Evolutionary conservation across 768 basidiomycete species (phyloP).

Genomic region (Boletus barrowsii): DNA sequence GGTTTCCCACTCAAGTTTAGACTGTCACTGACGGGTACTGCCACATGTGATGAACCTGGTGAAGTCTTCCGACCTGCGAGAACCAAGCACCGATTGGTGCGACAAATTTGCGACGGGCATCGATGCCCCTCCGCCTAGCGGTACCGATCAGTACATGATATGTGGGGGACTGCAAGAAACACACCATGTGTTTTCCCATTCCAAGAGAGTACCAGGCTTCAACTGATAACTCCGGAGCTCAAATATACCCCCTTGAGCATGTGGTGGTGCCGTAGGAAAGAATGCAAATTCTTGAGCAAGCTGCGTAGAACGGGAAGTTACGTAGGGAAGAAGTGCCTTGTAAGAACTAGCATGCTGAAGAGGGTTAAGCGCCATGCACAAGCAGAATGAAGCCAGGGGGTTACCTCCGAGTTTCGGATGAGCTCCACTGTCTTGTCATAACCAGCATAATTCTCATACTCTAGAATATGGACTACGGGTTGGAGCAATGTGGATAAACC

Average conservation of each 20-base stretch:
- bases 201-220: constrained; percentile 84
- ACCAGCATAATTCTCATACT: constrained; percentile 92
- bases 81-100: constrained; percentile 91
- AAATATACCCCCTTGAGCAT: constrained; percentile 84
- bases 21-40: constrained; percentile 76
- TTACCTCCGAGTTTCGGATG: constrained; percentile 64
- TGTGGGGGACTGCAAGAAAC: constrained; percentile 11
- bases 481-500: background rate
- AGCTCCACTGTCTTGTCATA: constrained; percentile 73
- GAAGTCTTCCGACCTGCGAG: constrained; percentile 78
- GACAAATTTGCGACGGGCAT: constrained; percentile 85
- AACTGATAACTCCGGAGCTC: constrained; percentile 89
- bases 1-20: constrained; percentile 1
- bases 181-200: constrained; percentile 94
- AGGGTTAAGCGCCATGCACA: background rate
- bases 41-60: constrained; percentile 96
- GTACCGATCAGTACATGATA: constrained; percentile 5
- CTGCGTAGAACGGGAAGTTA: constrained; percentile 71
- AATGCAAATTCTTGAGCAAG: constrained; percentile 94
- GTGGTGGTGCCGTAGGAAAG: constrained; percentile 87
- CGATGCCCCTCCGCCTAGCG: constrained; percentile 85
- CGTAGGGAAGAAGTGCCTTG: constrained; percentile 70
- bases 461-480: constrained; percentile 64
- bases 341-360: constrained; percentile 64
- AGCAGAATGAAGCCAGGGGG: background rate